Evolutionary conservation across 2,329 filamentous ascomycete species (phyloP), one percentile per base, ranked within the genome.

Genomic region (Neofusicoccum ribis): DNA sequence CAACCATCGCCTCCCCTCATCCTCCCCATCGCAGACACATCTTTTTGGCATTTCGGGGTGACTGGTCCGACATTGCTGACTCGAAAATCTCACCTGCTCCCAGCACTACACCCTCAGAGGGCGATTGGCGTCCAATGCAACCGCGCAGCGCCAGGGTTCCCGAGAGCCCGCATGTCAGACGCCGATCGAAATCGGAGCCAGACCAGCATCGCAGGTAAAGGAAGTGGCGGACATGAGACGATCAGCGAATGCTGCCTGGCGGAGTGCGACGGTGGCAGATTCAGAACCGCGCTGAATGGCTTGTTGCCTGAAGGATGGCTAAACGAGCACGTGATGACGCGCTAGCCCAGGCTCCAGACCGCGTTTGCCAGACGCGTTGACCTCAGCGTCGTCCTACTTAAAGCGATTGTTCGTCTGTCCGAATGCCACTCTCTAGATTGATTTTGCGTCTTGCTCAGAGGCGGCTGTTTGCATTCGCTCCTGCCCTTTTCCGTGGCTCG

Each of bases 321-420:
- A 36, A 34, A 23, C 44, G 9, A 23, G 36, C 62, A 64, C 51
- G 43, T 64, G 62, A 58, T 11, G 23, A 11, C 62, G 62, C 52
- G 62, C 27, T 59, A 37, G 31, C 36, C 15, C 51, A 47, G 62
- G 49, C 62, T 15, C 37, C 44, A 56, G 62, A 27, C n/a, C 52
- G 43, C 43, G 62, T 49, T 31, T 31, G 7, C 20, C 6, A 31
- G 6, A 58, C 62, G n/a, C 62, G 52, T 31, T 12, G 34, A n/a
- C 36, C 27, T 12, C 39, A 27, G 41, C 36, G 37, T 31, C 46
- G 11, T 9, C 41, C 27, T 59, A 44, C 59, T 65, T 52, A 52
- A 47, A 52, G 31, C 36, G n/a, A 34, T 17, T 34, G 11, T 27
- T 17, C 15, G 23, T 49, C 52, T n/a, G 15, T 43, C 47, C n/a